Base-by-base conservation (phyloP, 306 rosid species). In the Boehmeria nivea region DNA sequence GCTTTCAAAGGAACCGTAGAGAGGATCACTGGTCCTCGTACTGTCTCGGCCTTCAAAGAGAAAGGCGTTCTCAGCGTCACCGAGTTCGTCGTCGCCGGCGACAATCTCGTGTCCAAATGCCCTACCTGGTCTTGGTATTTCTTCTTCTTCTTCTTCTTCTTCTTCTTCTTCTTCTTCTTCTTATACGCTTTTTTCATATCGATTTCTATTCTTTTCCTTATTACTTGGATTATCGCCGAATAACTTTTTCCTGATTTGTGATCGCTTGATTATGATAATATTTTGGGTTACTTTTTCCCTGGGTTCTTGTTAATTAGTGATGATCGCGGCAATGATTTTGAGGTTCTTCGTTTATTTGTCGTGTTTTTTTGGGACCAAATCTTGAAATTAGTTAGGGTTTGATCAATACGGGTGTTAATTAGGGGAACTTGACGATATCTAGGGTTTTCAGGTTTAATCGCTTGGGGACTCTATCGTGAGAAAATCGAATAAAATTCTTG, bases 41-140 rank as follows among this genome's bases (percentile, higher is more conserved):
- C 88, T 15, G 94, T 91, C 45, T 91, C 99, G 16, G 99, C 99
- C 16, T 91, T 91, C 76, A 91, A 91, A 74, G 99, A 91, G 57
- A 91, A 91, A 63, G 99, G 99, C 9, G 99, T 91, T 71, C 99
- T 91, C 59, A 87, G 96, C 61, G 84, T 91, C 76, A 75, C 81
- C 71, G 99, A 91, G 72, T 91, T 87, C 74, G 31, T 91, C 51
- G 38, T 57, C 54, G 94, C 99, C 56, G 99, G 99, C 50, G 99
- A 91, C 51, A 91, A 83, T 63, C 99, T 87, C 78, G 99, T 91
- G 25, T 81, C 99, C 71, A 91, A 91, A 70, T 91, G 99, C 75
- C 99, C 95, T 60, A 91, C 99, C 54, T 91, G 99, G 99, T 91
- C 99, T 14, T 91, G 99, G 99, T 91, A 79, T 40, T 63, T 66